Evolutionary conservation across 129 eudicot genomes (phyloP).

Genomic region (sunflower (Helianthus annuus)): HanXRQr2.0-SUNRISE NC_035445.2:91602037-91602536

Average conservation of each 20-base stretch:
- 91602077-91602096: constrained; percentile 89
- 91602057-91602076: constrained; percentile 85
- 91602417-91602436: constrained; percentile 93
- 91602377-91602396: constrained; percentile 58
- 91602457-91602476: constrained; percentile 79
- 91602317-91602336: constrained; percentile 74
- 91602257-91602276: constrained; percentile 81
- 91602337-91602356: constrained; percentile 61
- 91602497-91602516: constrained; percentile 43
- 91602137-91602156: constrained; percentile 88
- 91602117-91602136: constrained; percentile 88
- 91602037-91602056: constrained; percentile 65
- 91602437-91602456: constrained; percentile 90
- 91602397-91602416: constrained; percentile 84
- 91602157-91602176: constrained; percentile 71
- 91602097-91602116: constrained; percentile 90
- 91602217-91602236: constrained; percentile 71
- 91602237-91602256: constrained; percentile 90
- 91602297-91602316: constrained; percentile 67
- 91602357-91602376: constrained; percentile 55
- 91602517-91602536: constrained; percentile 14
- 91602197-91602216: constrained; percentile 67
- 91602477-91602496: constrained; percentile 60
- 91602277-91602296: constrained; percentile 69
- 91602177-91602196: constrained; percentile 70